phyloP scores from a whole-genome alignment of 31 red algal species.

The Asparagopsis taxiformis region DNA sequence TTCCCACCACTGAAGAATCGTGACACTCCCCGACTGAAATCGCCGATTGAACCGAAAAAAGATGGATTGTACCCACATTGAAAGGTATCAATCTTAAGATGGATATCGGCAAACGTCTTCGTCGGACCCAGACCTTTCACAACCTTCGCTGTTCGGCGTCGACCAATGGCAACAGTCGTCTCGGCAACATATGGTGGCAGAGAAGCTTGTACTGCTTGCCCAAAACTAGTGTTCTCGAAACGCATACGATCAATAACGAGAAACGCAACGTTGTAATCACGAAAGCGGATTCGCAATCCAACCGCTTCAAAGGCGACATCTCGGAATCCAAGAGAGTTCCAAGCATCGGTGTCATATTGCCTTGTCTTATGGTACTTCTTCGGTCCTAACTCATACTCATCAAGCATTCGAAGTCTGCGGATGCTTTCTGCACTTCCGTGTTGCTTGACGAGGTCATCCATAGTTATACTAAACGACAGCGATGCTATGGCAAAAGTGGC shows the following conservation, averaged over 20 bases:
- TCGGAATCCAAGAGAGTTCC: slow-evolving; percentile 84
- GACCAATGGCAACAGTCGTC: slow-evolving; percentile 60
- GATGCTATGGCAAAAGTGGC: slow-evolving; percentile 26
- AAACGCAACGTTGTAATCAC: slow-evolving; percentile 59
- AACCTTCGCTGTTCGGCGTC: slow-evolving; percentile 34
- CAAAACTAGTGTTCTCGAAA: slow-evolving; percentile 58
- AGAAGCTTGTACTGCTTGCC: slow-evolving; percentile 47
- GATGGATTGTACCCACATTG: slow-evolving; percentile 71
- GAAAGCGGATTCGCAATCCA: slow-evolving; percentile 27
- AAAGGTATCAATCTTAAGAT: slow-evolving; percentile 57
- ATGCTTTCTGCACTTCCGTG: slow-evolving; percentile 56
- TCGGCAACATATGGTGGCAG: slow-evolving; percentile 55
- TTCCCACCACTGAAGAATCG: slow-evolving; percentile 69
- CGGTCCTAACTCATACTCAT: slow-evolving; percentile 57
- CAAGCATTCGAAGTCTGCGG: slow-evolving; percentile 44
- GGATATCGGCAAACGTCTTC: slow-evolving; percentile 64
- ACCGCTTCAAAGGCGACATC: slow-evolving; percentile 29
- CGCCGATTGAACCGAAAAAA: slow-evolving; percentile 55
- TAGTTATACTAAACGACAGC: slow-evolving; percentile 35
- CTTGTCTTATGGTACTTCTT: slow-evolving; percentile 64
- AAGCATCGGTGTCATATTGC: slow-evolving; percentile 51
- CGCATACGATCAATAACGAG: slow-evolving; percentile 49
- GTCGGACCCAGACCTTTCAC: slow-evolving; percentile 39
- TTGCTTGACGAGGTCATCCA: slow-evolving; percentile 42
- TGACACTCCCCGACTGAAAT: slow-evolving; percentile 56